Evolutionary conservation across 2,329 filamentous ascomycete genomes (phyloP), one percentile per base, ranked within the genome.

Genomic region (Setomelanomma holmii): DNA sequence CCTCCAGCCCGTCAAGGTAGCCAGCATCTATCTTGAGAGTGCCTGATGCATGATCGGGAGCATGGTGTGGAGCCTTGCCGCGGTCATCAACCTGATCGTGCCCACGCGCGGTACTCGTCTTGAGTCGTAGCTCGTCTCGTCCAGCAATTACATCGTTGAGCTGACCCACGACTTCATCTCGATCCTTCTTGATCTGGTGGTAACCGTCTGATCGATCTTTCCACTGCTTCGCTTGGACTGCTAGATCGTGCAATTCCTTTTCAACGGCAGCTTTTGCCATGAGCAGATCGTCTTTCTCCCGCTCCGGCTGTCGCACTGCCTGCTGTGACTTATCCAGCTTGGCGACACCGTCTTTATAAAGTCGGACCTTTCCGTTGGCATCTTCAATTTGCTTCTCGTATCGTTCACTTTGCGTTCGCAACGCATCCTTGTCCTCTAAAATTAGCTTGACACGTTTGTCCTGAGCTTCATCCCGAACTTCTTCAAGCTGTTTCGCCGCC

Each of bases 141-240:
- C 42, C 49, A 12, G 20, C 19, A 22, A 17, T 17, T 3, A 12
- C 30, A 11, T 52, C 43, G 11, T 43, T 43, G 30, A 36, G 35
- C 12, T 40, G 16, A 30, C 38, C 27, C 12, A 46, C 27, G 11
- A 52, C 30, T 3, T 36, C 7, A 4, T 45, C 41, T 7, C 20
- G 22, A 12, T 51, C 35, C 2, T n/a, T 17, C 30, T 51, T 45
- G 35, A 51, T 35, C 24, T 51, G 48, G n/a, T 51, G 12, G 36
- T 51, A 45, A 4, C n/a, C 48, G n/a, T 51, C 33, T 30, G 44
- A 22, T 33, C 30, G 45, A 10, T 19, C 41, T 35, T 40, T 21
- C 36, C 11, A 24, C 10, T 34, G 19, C 10, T 36, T 21, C 42
- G 19, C 23, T 11, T 23, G 30, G 4, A 4, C n/a, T 24, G 22